A percentile compares a stretch with the other conserved stretches of the same genome.
Conservation (phyloP, 805 yeast species). For the Isabelozyma rhagii region DNA sequence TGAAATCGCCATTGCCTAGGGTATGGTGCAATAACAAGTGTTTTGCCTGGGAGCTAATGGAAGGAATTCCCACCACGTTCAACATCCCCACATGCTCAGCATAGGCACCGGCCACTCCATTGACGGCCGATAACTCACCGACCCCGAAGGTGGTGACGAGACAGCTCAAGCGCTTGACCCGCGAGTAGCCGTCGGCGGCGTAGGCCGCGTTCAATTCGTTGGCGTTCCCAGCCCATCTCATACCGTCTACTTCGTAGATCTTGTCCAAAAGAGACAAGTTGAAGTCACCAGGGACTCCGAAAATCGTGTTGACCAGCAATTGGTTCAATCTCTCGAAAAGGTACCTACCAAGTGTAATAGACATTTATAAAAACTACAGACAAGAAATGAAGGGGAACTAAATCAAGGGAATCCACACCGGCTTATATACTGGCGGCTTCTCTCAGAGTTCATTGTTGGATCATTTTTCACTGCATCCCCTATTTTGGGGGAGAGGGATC, state of each 20-base stretch:
- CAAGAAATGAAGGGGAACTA: neutral
- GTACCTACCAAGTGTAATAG: constrained; percentile 36
- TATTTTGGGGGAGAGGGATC: neutral
- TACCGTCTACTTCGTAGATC: constrained; percentile 36
- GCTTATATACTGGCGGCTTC: no score
- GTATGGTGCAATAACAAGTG: constrained; percentile 43
- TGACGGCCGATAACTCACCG: constrained; percentile 37
- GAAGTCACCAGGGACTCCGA: constrained; percentile 43
- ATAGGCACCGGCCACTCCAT: constrained; percentile 39
- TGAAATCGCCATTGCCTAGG: constrained; percentile 41
- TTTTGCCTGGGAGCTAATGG: constrained; percentile 36
- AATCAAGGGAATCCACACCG: no score
- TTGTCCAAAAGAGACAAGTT: constrained; percentile 37
- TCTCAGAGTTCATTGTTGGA: no score
- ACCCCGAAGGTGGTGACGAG: constrained; percentile 41
- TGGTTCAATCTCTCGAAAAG: constrained; percentile 40
- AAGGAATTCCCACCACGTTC: constrained; percentile 40
- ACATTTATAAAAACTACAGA: constrained; percentile 12
- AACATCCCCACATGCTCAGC: constrained; percentile 40
- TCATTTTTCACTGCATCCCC: neutral
- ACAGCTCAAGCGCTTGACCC: constrained; percentile 36
- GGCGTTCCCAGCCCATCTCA: constrained; percentile 45
- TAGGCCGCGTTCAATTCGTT: constrained; percentile 43
- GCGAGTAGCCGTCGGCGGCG: constrained; percentile 42
- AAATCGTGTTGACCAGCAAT: constrained; percentile 32